Conservation (phyloP, 768 basidiomycete species). For the Multifurca ochricompacta region DNA sequence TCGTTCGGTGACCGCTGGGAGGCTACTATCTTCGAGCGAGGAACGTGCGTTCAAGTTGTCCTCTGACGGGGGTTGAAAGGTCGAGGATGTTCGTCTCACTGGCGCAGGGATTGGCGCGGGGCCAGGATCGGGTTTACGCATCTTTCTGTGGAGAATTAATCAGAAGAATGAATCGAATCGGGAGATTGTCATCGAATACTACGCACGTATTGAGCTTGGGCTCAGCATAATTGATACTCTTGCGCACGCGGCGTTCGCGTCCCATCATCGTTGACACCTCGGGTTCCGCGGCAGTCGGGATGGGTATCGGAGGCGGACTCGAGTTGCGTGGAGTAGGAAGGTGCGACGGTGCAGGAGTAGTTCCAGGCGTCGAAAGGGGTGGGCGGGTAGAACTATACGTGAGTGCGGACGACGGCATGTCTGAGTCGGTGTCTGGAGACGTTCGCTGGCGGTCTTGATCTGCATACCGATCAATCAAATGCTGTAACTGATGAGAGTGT, state of each 20-base stretch:
- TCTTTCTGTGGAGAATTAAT: conserved; percentile 47
- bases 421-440: conserved; percentile 16
- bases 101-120: conserved; percentile 28
- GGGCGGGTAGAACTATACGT: conserved; percentile 30
- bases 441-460: conserved; percentile 12
- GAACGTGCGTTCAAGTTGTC: conserved; percentile 21
- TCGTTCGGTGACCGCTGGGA: conserved; percentile 28
- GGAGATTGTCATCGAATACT: conserved; percentile 30
- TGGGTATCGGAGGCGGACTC: conserved; percentile 30
- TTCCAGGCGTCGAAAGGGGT: conserved; percentile 36
- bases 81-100: conserved; percentile 3
- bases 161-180: neutral
- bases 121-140: conserved; percentile 71
- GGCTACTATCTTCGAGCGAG: conserved; percentile 23
- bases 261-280: conserved; percentile 21
- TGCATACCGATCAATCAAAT: conserved; percentile 17
- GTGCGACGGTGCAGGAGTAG: conserved; percentile 35
- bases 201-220: conserved; percentile 84
- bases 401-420: conserved; percentile 23
- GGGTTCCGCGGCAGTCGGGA: conserved; percentile 24
- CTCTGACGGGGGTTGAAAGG: conserved; percentile 15
- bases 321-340: conserved; percentile 37
- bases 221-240: conserved; percentile 81
- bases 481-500: neutral
- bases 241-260: conserved; percentile 54